Base-by-base conservation (phyloP, 257 asterid species). In the Ocimum tenuiflorum region DNA sequence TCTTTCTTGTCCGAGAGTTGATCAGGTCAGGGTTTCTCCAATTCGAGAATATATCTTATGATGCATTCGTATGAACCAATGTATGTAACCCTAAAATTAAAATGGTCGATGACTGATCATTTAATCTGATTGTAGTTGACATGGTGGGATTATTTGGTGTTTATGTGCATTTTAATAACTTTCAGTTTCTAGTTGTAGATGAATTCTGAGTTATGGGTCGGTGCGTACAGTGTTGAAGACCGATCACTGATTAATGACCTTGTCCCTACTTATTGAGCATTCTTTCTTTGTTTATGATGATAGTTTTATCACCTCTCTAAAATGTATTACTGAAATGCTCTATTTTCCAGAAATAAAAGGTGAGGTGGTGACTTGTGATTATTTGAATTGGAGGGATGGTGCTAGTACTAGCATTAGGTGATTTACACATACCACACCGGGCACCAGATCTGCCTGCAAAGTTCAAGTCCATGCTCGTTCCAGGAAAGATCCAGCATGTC, bases 381-480 rank as follows among this genome's bases (percentile, higher is more conserved):
- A 33, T 27, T 58, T 35, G 35, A 59, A 19, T 65, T 46, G 61
- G 53, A 67, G 75, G 58, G 73, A 92, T 92, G 99, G 99, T 92
- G 81, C 82, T 92, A 68, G 97, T 92, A 10, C 82, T 92, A 53
- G 99, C 97, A 12, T 78, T 92, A 77, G 96, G 99, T n/a, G 98
- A 92, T 85, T 79, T 92, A 70, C 98, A 92, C 68, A 86, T 87
- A 70, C 98, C 98, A 8, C 95, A 89, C 54, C 75, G 98, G 78
- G 98, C 98, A 0, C 87, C 95, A 13, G 95, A 91, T 83, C 85
- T 92, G 60, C 99, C 99, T 1, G 85, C 90, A 10, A 92, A 92
- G 71, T 92, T 92, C 78, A 92, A 89, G 83, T 92, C 99, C 41
- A 92, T 92, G 99, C 94, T 92, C 66, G 98, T 91, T 70, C 98